Evolutionary conservation across 805 yeast species (phyloP).

Genomic region (Starmerella bombi): DNA sequence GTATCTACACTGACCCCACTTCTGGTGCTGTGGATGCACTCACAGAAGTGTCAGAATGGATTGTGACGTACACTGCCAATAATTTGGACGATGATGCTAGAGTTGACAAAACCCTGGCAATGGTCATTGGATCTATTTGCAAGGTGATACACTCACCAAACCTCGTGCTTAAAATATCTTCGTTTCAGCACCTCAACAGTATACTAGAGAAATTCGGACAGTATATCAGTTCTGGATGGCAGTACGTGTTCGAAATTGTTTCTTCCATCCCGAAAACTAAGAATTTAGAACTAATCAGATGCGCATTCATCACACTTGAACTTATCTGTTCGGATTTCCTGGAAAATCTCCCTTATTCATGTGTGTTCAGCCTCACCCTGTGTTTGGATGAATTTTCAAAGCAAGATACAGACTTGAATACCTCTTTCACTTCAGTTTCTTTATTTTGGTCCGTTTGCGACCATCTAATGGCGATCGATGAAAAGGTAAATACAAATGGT

Average conservation of each 20-base stretch:
- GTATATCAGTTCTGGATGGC: slow-evolving; percentile 55
- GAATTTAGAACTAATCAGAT: slow-evolving; percentile 36
- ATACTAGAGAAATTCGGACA: slow-evolving; percentile 71
- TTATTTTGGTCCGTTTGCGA: slow-evolving; percentile 90
- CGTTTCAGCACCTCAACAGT: slow-evolving; percentile 50
- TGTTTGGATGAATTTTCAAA: slow-evolving; percentile 57
- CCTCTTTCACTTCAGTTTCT: slow-evolving; percentile 81
- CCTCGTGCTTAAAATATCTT: slow-evolving; percentile 50
- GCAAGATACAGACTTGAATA: slow-evolving; percentile 64
- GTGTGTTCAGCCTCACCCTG: slow-evolving; percentile 52
- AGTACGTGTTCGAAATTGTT: slow-evolving; percentile 46
- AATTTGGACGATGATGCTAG: neutral
- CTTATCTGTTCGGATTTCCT: slow-evolving; percentile 77
- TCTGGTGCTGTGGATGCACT: neutral
- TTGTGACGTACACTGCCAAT: neutral
- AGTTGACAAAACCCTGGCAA: slow-evolving; percentile 14
- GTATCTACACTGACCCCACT: slow-evolving; percentile 16
- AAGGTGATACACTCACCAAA: slow-evolving; percentile 38
- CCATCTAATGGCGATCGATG: slow-evolving; percentile 30
- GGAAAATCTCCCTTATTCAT: slow-evolving; percentile 52
- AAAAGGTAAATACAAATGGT: slow-evolving; percentile 18
- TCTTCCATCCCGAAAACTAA: slow-evolving; percentile 24
- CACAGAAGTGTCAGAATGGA: neutral
- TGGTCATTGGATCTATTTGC: slow-evolving; percentile 39
- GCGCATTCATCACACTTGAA: slow-evolving; percentile 72